A percentile compares a stretch with the other conserved stretches of the same genome.
Evolutionary conservation across 192 early-diverging fungal species (phyloP).

Genomic region (Podila epicladia): DNA sequence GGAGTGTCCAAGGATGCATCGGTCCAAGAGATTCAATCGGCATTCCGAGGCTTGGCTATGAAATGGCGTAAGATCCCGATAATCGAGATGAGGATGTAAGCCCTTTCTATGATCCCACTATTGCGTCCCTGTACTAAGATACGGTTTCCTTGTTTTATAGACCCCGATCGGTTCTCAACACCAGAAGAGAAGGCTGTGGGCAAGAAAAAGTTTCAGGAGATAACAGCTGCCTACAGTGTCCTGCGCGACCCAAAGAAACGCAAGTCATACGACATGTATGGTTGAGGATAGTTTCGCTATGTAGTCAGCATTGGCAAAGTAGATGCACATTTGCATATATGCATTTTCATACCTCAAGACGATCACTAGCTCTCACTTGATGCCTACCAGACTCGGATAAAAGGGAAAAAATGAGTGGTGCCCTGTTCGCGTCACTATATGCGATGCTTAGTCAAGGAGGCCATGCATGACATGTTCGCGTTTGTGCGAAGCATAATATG

Average conservation of each 20-base stretch:
- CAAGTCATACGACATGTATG: constrained; percentile 23
- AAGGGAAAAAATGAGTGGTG: no score
- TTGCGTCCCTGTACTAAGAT: neutral
- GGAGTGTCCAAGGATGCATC: constrained; percentile 48
- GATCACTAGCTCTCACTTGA: no score
- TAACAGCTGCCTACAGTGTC: constrained; percentile 61
- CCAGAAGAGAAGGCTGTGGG: constrained; percentile 57
- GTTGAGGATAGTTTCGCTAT: neutral
- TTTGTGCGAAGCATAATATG: no score
- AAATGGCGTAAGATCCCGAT: constrained; percentile 39
- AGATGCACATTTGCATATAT: no score
- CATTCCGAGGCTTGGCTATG: constrained; percentile 59
- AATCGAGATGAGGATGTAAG: neutral
- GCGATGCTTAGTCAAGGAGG: no score
- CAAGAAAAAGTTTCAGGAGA: constrained; percentile 62
- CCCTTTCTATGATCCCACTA: neutral
- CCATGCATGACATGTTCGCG: no score
- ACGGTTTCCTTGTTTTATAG: constrained; percentile 2
- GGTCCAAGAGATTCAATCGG: constrained; percentile 58
- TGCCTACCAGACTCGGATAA: no score
- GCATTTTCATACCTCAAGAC: no score
- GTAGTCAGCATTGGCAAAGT: no score
- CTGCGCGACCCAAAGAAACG: constrained; percentile 50
- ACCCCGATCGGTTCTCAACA: constrained; percentile 59
- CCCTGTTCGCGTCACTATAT: no score